These are phyloP conservation scores for Bolboschoenoplectus hybrid DNA, from an alignment of 202 grass and related monocot species.

Conservation along the genomic window DNA sequence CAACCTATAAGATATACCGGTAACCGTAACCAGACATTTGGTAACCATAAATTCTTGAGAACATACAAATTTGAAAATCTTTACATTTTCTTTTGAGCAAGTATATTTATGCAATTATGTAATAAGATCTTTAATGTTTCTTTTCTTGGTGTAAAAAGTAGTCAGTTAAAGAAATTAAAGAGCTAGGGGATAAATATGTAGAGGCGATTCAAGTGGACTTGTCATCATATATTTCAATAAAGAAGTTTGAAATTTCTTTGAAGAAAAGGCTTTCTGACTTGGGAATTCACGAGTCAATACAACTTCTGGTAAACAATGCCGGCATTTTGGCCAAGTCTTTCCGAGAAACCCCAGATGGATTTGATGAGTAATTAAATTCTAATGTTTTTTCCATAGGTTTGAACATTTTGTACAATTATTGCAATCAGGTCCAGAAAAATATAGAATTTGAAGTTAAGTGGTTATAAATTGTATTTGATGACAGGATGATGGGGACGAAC, in stretches of 20 bases:
- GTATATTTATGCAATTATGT: constrained; percentile 27
- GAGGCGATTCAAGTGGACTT: constrained; percentile 67
- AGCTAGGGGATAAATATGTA: constrained; percentile 49
- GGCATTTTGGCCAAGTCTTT: constrained; percentile 75
- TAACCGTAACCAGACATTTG: background rate
- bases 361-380: constrained; percentile 65
- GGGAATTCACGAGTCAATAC: constrained; percentile 58
- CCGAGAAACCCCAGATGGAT: constrained; percentile 61
- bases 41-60: background rate
- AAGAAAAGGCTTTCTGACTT: constrained; percentile 62
- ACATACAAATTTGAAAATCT: background rate
- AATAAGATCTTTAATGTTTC: constrained; percentile 22
- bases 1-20: background rate
- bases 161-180: constrained; percentile 62
- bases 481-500: constrained; percentile 83
- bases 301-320: constrained; percentile 93
- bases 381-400: constrained; percentile 26
- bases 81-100: background rate
- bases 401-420: background rate
- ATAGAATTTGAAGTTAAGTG: background rate
- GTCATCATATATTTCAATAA: constrained; percentile 75
- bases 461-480: constrained; percentile 32
- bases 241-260: constrained; percentile 60
- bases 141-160: constrained; percentile 41
- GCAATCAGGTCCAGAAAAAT: background rate